These are phyloP conservation scores for Ambrosiella xylebori DNA, from an alignment of 2,329 filamentous ascomycete species.

Conservation along the genomic window DNA sequence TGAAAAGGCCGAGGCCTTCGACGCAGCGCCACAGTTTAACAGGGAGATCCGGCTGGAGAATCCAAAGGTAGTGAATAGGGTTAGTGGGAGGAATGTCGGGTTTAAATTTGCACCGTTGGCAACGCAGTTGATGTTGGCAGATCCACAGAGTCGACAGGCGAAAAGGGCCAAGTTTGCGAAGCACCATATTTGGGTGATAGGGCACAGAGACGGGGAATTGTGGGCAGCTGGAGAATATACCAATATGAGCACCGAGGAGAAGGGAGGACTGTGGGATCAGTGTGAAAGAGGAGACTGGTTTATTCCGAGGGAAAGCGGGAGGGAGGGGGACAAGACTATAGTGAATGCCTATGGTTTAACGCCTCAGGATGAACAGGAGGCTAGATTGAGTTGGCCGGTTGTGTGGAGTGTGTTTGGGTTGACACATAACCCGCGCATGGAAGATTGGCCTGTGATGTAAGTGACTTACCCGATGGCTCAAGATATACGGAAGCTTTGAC, in stretches of 20 bases:
- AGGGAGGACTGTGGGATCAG: constrained; percentile 30
- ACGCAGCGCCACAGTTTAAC: constrained; percentile 36
- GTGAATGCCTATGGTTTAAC: constrained; percentile 6
- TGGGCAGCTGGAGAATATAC: constrained; percentile 35
- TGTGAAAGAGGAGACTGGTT: constrained; percentile 31
- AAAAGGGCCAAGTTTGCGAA: constrained; percentile 28
- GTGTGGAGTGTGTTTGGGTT: constrained; percentile 33
- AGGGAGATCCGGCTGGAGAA: constrained; percentile 33
- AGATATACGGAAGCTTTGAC: neutral
- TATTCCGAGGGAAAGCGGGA: constrained; percentile 14
- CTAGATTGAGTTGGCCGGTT: constrained; percentile 20
- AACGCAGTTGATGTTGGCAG: constrained; percentile 30
- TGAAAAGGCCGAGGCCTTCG: constrained; percentile 28
- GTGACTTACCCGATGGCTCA: constrained; percentile 13
- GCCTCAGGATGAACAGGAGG: constrained; percentile 4
- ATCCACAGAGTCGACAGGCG: constrained; percentile 26
- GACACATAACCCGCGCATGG: constrained; percentile 30
- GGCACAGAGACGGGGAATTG: constrained; percentile 31
- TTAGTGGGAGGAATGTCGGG: constrained; percentile 31
- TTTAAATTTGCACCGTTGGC: constrained; percentile 31
- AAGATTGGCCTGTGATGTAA: constrained; percentile 36
- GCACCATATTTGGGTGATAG: constrained; percentile 33
- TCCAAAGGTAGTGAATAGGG: constrained; percentile 25
- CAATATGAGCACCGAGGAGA: constrained; percentile 29
- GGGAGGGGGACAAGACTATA: constrained; percentile 8